Conservation (phyloP, 768 basidiomycete species). For the Candolleomyces eurysporus region DNA sequence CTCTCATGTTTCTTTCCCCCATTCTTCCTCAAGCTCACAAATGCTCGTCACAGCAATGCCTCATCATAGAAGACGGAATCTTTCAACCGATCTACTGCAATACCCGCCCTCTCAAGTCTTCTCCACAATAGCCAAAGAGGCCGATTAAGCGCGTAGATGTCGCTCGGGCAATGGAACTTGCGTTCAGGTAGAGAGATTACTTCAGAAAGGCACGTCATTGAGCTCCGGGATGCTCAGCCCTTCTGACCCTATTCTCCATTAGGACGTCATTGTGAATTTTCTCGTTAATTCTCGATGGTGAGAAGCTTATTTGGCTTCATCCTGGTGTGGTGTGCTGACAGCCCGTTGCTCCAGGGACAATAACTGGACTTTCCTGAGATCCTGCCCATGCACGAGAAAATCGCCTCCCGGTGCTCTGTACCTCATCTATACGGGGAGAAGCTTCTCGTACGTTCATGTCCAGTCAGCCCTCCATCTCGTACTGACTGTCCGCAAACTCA, state of each 20-base stretch:
- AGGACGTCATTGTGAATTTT: slow-evolving; percentile 87
- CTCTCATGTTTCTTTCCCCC: too few relatives aligned
- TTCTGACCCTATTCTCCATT: neutral
- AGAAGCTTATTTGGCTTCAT: slow-evolving; percentile 1
- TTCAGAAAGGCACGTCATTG: slow-evolving; percentile 75
- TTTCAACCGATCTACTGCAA: slow-evolving; percentile 81
- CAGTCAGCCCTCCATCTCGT: neutral
- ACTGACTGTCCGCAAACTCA: neutral
- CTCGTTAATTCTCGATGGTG: slow-evolving; percentile 84
- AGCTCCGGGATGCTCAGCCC: neutral
- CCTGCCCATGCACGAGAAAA: slow-evolving; percentile 89
- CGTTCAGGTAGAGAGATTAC: slow-evolving; percentile 81
- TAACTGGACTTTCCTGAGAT: slow-evolving; percentile 86
- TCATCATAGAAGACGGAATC: too few relatives aligned
- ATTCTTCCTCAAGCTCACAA: too few relatives aligned
- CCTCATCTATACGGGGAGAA: slow-evolving; percentile 81
- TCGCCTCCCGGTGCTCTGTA: slow-evolving; percentile 71
- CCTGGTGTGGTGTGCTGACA: neutral
- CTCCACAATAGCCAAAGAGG: too few relatives aligned
- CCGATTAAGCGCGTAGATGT: too few relatives aligned
- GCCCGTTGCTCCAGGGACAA: slow-evolving; percentile 45
- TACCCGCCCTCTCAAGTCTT: too few relatives aligned
- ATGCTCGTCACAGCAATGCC: too few relatives aligned
- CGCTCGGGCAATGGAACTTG: slow-evolving; percentile 79
- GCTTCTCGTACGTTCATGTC: slow-evolving; percentile 56